Percentiles rank a stretch among this genome's conserved stretches.
phyloP scores from a whole-genome alignment of 148 eudicot species.

The Camellia japonica region DNA sequence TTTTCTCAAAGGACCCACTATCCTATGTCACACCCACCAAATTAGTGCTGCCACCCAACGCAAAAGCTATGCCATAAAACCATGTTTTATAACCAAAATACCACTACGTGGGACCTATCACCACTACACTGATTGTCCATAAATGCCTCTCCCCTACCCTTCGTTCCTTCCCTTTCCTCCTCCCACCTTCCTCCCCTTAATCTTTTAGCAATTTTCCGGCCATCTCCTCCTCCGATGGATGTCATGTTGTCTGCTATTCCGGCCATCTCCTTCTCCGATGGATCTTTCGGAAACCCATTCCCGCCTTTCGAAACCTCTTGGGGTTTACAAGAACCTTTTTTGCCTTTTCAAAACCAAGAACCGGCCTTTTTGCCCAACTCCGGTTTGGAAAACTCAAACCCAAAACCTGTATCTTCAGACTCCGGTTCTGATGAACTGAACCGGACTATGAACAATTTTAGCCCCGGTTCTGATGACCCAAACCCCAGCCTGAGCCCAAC shows the following conservation, averaged over 20 bases:
- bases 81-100: slow-evolving; percentile 18
- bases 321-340: slow-evolving; percentile 38
- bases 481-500: slow-evolving; percentile 7
- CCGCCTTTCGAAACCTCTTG: slow-evolving; percentile 29
- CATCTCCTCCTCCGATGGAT: slow-evolving; percentile 24
- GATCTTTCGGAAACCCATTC: slow-evolving; percentile 25
- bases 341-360: slow-evolving; percentile 11
- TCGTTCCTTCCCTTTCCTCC: slow-evolving; percentile 68
- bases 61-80: slow-evolving; percentile 23
- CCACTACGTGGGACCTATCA: slow-evolving; percentile 33
- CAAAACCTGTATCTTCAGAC: slow-evolving; percentile 4
- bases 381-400: slow-evolving; percentile 15
- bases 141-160: slow-evolving; percentile 46
- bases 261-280: slow-evolving; percentile 21
- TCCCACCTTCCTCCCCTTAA: slow-evolving; percentile 32
- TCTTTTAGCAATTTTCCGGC: slow-evolving; percentile 30
- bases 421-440: slow-evolving; percentile 22
- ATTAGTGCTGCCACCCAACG: slow-evolving; percentile 30
- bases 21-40: slow-evolving; percentile 16
- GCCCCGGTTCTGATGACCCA: slow-evolving; percentile 10
- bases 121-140: slow-evolving; percentile 15
- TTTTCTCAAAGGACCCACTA: slow-evolving; percentile 13
- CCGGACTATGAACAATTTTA: background rate
- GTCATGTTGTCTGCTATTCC: slow-evolving; percentile 49
- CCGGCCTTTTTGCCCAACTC: background rate